Conservation (phyloP, 768 basidiomycete genomes). For the Coprinopsis cinerea region DNA sequence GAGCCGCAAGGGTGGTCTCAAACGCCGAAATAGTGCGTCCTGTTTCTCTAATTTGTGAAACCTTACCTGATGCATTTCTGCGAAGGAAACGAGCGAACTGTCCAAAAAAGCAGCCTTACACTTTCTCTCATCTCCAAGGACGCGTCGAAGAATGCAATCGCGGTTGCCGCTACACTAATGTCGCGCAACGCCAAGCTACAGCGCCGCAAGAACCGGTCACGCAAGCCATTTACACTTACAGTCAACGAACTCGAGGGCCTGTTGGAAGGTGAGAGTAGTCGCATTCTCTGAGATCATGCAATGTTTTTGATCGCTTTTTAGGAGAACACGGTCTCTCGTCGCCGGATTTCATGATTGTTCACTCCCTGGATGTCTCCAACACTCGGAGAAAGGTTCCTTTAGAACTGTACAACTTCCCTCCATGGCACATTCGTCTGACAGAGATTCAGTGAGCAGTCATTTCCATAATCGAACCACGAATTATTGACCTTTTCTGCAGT, state of each 20-base stretch:
- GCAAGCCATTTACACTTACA: slow-evolving; percentile 30
- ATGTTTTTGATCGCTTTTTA: slow-evolving; percentile 18
- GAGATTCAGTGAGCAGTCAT: slow-evolving; percentile 66
- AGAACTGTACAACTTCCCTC: slow-evolving; percentile 73
- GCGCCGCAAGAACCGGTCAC: slow-evolving; percentile 15
- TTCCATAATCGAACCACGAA: too few species aligned
- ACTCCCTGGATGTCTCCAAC: slow-evolving; percentile 40
- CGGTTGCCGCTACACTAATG: slow-evolving; percentile 44
- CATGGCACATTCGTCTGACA: slow-evolving; percentile 80
- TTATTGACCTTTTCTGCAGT: background rate
- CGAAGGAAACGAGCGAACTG: background rate
- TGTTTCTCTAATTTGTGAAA: background rate
- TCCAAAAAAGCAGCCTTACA: slow-evolving; percentile 27
- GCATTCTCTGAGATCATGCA: slow-evolving; percentile 1
- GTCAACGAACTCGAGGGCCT: slow-evolving; percentile 40
- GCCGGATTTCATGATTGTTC: slow-evolving; percentile 76
- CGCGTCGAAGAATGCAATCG: slow-evolving; percentile 63
- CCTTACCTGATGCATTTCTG: background rate
- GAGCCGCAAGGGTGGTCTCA: too few species aligned
- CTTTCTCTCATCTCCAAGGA: slow-evolving; percentile 53
- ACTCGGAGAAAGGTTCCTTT: slow-evolving; percentile 36
- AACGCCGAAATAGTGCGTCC: background rate
- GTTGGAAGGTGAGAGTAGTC: slow-evolving; percentile 62
- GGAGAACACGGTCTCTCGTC: slow-evolving; percentile 51
- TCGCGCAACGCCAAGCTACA: slow-evolving; percentile 25